A percentile compares a stretch with the other conserved stretches of the same genome.
Conservation (phyloP, 257 asterid genomes). For the Gentiana straminea region DNA sequence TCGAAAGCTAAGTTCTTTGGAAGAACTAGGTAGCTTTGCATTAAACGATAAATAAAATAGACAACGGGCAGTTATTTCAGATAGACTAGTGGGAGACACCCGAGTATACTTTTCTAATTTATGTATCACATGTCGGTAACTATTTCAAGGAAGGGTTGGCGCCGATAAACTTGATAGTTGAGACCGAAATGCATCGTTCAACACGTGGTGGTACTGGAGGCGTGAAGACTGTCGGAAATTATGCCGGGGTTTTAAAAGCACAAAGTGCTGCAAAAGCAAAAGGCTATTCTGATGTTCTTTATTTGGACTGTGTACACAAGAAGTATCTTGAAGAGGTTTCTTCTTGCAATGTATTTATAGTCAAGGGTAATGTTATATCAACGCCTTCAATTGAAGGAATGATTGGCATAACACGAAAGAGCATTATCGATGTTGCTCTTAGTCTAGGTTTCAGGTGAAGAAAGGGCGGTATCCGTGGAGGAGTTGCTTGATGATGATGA, state of each 20-base stretch:
- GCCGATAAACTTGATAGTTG: constrained; percentile 82
- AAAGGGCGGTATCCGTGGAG: constrained; percentile 63
- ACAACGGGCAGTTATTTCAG: no score
- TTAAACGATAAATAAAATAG: no score
- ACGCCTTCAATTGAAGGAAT: constrained; percentile 44
- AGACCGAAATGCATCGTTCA: constrained; percentile 93
- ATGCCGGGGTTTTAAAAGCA: constrained; percentile 94
- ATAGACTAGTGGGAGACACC: constrained; percentile 17
- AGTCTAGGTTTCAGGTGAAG: constrained; percentile 54
- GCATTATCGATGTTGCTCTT: constrained; percentile 37
- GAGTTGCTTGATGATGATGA: constrained; percentile 98
- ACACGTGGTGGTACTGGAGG: constrained; percentile 99
- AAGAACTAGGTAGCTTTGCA: no score
- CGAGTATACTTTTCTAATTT: constrained; percentile 84
- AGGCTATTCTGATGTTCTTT: constrained; percentile 86
- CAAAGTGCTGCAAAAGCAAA: constrained; percentile 93
- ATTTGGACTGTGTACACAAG: constrained; percentile 70
- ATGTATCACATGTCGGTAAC: constrained; percentile 93
- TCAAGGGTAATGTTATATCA: constrained; percentile 44
- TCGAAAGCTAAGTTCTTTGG: no score
- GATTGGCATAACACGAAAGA: constrained; percentile 42
- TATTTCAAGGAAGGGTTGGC: constrained; percentile 99
- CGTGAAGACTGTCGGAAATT: constrained; percentile 89
- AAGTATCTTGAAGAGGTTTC: constrained; percentile 91
- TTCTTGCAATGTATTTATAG: constrained; percentile 85